These are phyloP conservation scores for Beauveria bassiana DNA, from an alignment of 2,329 filamentous ascomycete species.

Conservation along the genomic window DNA sequence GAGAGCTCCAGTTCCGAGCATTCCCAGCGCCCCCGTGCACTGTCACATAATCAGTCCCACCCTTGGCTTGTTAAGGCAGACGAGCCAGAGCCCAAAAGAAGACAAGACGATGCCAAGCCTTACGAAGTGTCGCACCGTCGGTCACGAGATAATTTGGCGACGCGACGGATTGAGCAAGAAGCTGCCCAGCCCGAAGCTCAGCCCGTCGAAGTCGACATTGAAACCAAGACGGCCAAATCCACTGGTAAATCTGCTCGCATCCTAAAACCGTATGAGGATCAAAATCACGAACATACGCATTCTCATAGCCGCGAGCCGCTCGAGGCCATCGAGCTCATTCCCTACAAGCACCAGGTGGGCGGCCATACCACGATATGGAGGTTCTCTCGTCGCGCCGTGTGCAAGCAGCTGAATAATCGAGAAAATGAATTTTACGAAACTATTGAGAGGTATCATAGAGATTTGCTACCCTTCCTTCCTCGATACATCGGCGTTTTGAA, in stretches of 20 bases:
- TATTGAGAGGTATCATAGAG: slow-evolving; percentile 82
- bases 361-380: slow-evolving; percentile 95
- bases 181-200: slow-evolving; percentile 25
- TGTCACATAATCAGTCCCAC: slow-evolving; percentile 31
- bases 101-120: slow-evolving; percentile 19
- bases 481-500: slow-evolving; percentile 97
- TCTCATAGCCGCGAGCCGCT: slow-evolving; percentile 52
- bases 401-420: slow-evolving; percentile 95
- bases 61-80: slow-evolving; percentile 54
- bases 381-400: slow-evolving; percentile 90
- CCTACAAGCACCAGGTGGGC: slow-evolving; percentile 94
- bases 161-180: slow-evolving; percentile 9
- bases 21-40: slow-evolving; percentile 38
- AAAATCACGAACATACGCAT: slow-evolving; percentile 44
- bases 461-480: slow-evolving; percentile 83
- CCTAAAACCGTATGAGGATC: slow-evolving; percentile 37
- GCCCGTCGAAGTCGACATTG: slow-evolving; percentile 35
- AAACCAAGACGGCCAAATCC: slow-evolving; percentile 25
- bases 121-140: slow-evolving; percentile 6
- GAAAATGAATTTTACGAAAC: slow-evolving; percentile 99
- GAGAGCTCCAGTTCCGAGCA: slow-evolving; percentile 32
- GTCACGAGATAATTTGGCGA: slow-evolving; percentile 6
- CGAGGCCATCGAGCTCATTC: slow-evolving; percentile 90
- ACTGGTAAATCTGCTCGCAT: slow-evolving; percentile 27
- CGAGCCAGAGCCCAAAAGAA: slow-evolving; percentile 33